A percentile compares a stretch with the other conserved stretches of the same genome.
Conservation (phyloP, 1,284 basidiomycete genomes). For the Chalciporus sp. region DNA sequence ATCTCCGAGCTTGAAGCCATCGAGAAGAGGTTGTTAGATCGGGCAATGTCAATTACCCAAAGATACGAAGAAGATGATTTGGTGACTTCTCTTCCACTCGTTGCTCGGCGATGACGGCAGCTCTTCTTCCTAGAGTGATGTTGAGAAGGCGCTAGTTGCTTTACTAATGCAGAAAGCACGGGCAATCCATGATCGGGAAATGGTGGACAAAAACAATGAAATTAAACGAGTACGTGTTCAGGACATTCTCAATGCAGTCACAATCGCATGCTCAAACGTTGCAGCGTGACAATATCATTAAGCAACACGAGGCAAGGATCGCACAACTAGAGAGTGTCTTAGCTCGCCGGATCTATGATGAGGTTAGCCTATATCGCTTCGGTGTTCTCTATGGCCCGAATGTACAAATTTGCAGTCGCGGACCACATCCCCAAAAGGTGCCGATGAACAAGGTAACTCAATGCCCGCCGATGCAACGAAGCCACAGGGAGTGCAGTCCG, state of each 20-base stretch:
- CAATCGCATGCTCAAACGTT: conserved; percentile 10
- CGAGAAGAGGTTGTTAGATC: conserved; percentile 27
- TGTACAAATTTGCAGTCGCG: conserved; percentile 13
- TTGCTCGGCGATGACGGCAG: conserved; percentile 10
- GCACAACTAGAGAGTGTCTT: conserved; percentile 45
- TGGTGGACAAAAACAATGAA: conserved; percentile 53
- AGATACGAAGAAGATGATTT: conserved; percentile 45
- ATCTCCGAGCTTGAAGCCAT: conserved; percentile 33
- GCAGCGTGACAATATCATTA: conserved; percentile 48
- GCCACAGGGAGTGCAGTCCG: conserved; percentile 12
- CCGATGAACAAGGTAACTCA: conserved; percentile 16
- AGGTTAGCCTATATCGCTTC: conserved; percentile 29
- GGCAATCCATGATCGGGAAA: conserved; percentile 48
- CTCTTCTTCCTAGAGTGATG: conserved; percentile 40
- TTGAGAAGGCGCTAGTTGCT: conserved; percentile 49
- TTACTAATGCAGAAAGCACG: conserved; percentile 44
- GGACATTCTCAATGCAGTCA: conserved; percentile 1
- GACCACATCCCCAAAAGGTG: conserved; percentile 13
- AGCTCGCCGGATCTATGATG: conserved; percentile 42
- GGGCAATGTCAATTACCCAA: conserved; percentile 32
- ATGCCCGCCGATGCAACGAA: conserved; percentile 12
- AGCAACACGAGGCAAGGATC: conserved; percentile 41
- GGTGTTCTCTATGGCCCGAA: conserved; percentile 17
- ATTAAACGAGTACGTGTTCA: conserved; percentile 46
- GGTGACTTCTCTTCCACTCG: conserved; percentile 33